Conservation (phyloP, 768 basidiomycete genomes). For the Suillus subalutaceus region DNA sequence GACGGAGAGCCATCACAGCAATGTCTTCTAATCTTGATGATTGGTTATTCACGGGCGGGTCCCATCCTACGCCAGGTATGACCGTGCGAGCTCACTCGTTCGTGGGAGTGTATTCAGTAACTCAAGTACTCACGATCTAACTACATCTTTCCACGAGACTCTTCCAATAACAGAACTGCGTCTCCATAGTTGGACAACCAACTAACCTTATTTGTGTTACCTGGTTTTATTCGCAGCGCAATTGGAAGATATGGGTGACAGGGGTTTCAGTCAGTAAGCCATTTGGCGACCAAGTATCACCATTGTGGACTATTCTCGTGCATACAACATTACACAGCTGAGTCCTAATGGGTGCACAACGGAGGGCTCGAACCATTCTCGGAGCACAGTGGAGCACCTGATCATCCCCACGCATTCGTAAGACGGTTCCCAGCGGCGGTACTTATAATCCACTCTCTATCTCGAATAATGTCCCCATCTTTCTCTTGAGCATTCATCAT, state of each 20-base stretch:
- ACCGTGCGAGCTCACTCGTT: conserved; percentile 4
- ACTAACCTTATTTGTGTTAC: not conserved
- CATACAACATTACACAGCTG: not conserved
- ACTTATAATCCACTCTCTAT: conserved; percentile 25
- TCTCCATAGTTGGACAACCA: conserved; percentile 10
- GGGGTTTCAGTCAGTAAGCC: conserved; percentile 6
- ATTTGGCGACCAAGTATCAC: not conserved
- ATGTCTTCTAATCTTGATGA: not conserved
- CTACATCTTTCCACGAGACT: conserved; percentile 13
- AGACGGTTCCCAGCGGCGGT: conserved; percentile 24
- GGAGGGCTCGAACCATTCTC: not conserved
- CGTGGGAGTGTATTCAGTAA: conserved; percentile 5
- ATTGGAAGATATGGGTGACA: conserved; percentile 7
- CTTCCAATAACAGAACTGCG: conserved; percentile 9
- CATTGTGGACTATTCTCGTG: conserved; percentile 7
- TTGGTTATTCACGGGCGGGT: not conserved
- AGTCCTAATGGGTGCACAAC: not conserved
- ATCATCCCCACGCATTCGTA: conserved; percentile 16
- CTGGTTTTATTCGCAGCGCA: not conserved
- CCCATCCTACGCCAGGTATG: not conserved
- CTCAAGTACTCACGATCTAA: conserved; percentile 10
- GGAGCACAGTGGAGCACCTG: conserved; percentile 11
- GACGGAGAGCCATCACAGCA: not conserved
- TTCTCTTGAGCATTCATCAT: conserved; percentile 9
- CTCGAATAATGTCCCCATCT: conserved; percentile 13